A percentile compares a stretch with the other conserved stretches of the same genome.
Conservation (phyloP, 208 protist species). For the Vickermania ingenoplastis region DNA sequence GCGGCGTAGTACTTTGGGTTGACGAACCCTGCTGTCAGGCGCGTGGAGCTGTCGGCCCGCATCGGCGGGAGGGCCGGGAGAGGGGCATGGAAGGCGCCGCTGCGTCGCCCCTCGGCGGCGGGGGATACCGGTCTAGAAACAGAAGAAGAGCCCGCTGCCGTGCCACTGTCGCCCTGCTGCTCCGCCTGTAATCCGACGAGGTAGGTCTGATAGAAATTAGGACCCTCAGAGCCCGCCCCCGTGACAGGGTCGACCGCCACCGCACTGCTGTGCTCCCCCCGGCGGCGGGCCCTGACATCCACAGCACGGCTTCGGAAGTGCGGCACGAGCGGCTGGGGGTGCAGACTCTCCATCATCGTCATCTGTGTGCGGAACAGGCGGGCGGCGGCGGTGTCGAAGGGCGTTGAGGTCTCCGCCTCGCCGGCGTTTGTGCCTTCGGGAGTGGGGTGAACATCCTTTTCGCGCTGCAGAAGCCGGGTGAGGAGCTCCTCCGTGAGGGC, state of each 20-base stretch:
- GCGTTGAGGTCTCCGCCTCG: background rate
- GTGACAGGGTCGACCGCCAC: conserved; percentile 5
- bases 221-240: conserved; percentile 11
- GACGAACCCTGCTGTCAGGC: conserved; percentile 39
- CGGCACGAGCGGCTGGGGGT: conserved; percentile 33
- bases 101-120: conserved; percentile 1
- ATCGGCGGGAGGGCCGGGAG: conserved; percentile 13
- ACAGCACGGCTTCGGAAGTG: conserved; percentile 20
- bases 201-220: conserved; percentile 35
- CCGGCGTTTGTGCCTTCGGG: background rate
- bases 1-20: conserved; percentile 23
- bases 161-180: too few species aligned
- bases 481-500: conserved; percentile 3
- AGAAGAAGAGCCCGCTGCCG: too few species aligned
- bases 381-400: conserved; percentile 23
- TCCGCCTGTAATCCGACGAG: too few species aligned
- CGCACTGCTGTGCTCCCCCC: conserved; percentile 2
- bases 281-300: conserved; percentile 6
- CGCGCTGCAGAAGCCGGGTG: background rate
- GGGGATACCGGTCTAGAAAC: too few species aligned
- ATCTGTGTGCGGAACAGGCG: conserved; percentile 43
- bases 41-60: conserved; percentile 20
- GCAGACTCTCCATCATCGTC: conserved; percentile 51
- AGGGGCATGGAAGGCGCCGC: background rate
- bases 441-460: background rate